Percentiles rank a stretch among this genome's conserved stretches.
phyloP scores from a whole-genome alignment of 2,329 filamentous ascomycete genomes.

The Diaporthe citrichinensis region DNA sequence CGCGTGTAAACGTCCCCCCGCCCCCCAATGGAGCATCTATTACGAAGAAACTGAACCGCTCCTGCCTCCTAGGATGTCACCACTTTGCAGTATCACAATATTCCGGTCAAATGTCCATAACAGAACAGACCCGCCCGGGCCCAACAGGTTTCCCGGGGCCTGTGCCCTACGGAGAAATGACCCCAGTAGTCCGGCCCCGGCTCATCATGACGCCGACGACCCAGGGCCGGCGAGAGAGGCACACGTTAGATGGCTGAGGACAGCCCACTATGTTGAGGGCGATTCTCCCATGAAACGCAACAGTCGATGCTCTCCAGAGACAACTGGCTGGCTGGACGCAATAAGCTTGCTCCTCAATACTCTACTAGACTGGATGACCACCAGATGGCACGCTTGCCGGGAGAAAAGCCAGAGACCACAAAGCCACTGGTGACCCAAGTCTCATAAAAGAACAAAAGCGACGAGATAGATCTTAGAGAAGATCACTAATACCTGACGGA shows the following conservation, averaged over 20 bases:
- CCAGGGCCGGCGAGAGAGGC: neutral
- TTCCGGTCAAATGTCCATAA: neutral
- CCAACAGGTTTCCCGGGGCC: neutral
- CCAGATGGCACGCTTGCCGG: neutral
- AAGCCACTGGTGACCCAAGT: neutral
- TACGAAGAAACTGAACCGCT: neutral
- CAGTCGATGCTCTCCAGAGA: no score
- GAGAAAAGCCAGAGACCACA: neutral
- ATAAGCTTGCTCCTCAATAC: neutral
- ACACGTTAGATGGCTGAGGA: neutral
- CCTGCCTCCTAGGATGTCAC: neutral
- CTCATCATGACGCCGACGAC: neutral
- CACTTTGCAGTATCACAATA: neutral
- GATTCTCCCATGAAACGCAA: no score
- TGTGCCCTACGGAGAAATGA: neutral
- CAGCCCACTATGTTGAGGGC: no score
- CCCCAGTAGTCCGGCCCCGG: neutral
- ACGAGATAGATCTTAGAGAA: neutral
- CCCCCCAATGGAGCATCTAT: neutral
- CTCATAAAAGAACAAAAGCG: neutral
- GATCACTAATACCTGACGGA: no score
- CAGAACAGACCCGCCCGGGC: no score
- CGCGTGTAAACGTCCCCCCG: neutral
- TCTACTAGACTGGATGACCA: neutral
- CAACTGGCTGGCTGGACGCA: neutral